Evolutionary conservation across 2,329 filamentous ascomycete species (phyloP), one percentile per base, ranked within the genome.

Genomic region (Aspergillus eucalypticola): DNA sequence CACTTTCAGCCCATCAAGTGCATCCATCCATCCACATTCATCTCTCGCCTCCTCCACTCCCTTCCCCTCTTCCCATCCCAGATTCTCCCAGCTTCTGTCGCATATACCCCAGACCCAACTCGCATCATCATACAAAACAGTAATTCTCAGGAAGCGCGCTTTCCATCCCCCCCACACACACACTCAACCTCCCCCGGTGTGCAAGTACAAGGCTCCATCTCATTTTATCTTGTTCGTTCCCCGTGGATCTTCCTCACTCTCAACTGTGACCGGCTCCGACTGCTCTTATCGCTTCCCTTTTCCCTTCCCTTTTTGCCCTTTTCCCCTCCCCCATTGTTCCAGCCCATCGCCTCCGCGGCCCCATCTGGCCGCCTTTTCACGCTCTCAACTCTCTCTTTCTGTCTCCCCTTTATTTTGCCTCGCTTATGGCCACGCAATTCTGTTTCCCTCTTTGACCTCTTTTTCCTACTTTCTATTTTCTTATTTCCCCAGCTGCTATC

Each of bases 381-480:
- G 58, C 10, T 29, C 10, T 29, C 27, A 25, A 25, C 48, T 49
- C 39, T 50, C 46, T 53, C 51, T 44, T 39, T 38, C 38, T 52
- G 23, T 60, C 42, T 50, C 27, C 29, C 54, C 58, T 49, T 55
- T 55, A 44, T 54, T 55, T 46, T 55, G 25, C 42, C 57, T 67
- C 64, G 66, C 65, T 67, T 66, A 66, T 66, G 63, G 62, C 56
- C 61, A 61, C 63, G 57, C 63, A 59, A 64, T 62, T 59, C 58
- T 53, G 57, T 50, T 49, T 39, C 29, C 56, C 54, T 50, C 54
- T 60, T 55, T 62, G 48, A 49, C 8, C 17, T 27, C 25, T 42
- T 42, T 41, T 29, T 50, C 25, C 10, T 60, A 25, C 38, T 41
- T 10, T 54, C 25, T 52, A 19, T 39, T 60, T 49, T 54, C 11